Percentiles rank a stretch among this genome's conserved stretches.
These are phyloP conservation scores for Polygonum maritimum DNA, from an alignment of 148 eudicot species.

Conservation along the genomic window DNA sequence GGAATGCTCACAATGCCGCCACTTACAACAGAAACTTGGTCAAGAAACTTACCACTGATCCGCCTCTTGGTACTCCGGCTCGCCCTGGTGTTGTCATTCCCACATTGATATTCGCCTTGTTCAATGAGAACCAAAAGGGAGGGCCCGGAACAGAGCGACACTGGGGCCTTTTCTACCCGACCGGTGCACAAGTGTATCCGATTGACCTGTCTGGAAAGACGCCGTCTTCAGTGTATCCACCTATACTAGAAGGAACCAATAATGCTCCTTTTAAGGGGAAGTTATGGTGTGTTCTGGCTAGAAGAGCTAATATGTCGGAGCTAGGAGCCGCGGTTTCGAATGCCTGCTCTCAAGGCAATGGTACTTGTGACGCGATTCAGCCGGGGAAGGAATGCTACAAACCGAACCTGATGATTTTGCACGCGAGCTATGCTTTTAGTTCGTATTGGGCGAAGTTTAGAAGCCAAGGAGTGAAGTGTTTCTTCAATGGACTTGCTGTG, in stretches of 20 bases:
- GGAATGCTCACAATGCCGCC: conserved; percentile 66
- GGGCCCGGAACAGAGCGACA: conserved; percentile 93
- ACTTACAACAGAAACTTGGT: conserved; percentile 68
- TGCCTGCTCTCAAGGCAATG: conserved; percentile 79
- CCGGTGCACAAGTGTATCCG: conserved; percentile 40
- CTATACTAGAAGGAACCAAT: conserved; percentile 41
- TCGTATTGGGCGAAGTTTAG: conserved; percentile 72
- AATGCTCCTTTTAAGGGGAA: conserved; percentile 65
- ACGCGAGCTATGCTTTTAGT: conserved; percentile 83
- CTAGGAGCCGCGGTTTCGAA: conserved; percentile 39
- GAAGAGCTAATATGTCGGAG: conserved; percentile 38
- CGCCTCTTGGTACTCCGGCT: conserved; percentile 69
- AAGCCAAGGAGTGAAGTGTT: conserved; percentile 60
- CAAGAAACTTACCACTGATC: conserved; percentile 47
- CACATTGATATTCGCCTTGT: conserved; percentile 56
- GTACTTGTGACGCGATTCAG: conserved; percentile 70
- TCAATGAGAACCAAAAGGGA: conserved; percentile 66
- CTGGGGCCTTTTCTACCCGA: conserved; percentile 74
- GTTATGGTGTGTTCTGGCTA: conserved; percentile 69
- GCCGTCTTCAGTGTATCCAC: conserved; percentile 24
- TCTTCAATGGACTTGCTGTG: conserved; percentile 61
- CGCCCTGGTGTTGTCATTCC: conserved; percentile 64
- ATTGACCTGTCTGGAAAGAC: conserved; percentile 69
- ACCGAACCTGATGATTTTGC: conserved; percentile 42
- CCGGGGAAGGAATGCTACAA: conserved; percentile 54